Conservation (phyloP, 2,329 filamentous ascomycete genomes). For the Trichophaea hybrida region DNA sequence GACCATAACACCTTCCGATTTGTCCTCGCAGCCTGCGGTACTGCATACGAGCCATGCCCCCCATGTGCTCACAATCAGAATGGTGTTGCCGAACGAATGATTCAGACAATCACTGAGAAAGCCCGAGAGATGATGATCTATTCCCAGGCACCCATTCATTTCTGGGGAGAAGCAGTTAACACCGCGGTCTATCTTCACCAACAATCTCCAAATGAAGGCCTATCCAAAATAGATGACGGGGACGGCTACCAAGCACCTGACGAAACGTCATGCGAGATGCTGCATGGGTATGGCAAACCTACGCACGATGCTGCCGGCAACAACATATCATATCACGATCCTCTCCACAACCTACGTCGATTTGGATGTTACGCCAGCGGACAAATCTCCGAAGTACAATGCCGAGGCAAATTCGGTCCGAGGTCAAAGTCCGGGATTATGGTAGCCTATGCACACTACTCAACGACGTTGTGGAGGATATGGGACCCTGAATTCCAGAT, state of each 20-base stretch:
- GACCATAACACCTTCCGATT: neutral
- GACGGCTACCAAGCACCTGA: no score
- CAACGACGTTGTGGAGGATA: no score
- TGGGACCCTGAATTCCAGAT: no score
- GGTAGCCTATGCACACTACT: no score
- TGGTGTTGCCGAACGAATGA: conserved; percentile 8
- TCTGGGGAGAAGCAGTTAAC: conserved; percentile 6
- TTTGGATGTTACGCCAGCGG: neutral
- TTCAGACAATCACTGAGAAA: neutral
- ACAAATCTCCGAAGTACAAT: neutral
- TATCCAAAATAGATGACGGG: neutral
- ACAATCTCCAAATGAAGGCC: neutral
- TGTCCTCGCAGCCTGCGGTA: neutral
- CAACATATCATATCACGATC: neutral
- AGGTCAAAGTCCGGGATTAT: no score
- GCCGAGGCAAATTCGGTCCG: neutral
- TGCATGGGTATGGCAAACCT: neutral
- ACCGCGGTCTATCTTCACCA: neutral
- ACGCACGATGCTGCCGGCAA: neutral
- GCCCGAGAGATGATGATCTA: neutral
- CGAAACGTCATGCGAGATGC: neutral
- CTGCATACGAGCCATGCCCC: neutral
- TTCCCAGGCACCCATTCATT: neutral
- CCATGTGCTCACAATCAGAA: conserved; percentile 1
- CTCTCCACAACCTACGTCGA: neutral